Evolutionary conservation across 2,329 filamentous ascomycete genomes (phyloP), one percentile per base, ranked within the genome.

Genomic region (Cryphonectria naterciae): DNA sequence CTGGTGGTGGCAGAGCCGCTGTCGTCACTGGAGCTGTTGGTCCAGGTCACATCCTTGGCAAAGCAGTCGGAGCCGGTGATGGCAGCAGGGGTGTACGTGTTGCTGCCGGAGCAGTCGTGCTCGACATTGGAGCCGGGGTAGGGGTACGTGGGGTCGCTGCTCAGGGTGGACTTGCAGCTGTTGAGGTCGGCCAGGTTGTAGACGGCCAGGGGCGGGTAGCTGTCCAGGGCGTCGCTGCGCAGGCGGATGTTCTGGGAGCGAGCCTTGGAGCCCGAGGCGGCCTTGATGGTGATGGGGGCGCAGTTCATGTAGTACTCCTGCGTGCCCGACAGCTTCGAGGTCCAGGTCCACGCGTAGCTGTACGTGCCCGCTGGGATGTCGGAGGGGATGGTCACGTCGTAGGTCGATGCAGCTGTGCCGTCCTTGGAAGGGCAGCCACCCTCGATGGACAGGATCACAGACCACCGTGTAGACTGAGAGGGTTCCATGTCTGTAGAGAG

Each of bases 271-370:
- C 66, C 49, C 65, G 25, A 74, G 75, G 69, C 77, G 76, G 64
- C 80, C 79, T 52, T 88, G 46, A 98, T 85, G 0, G 85, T 87
- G 66, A 97, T 81, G 0, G 93, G 90, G 0, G 92, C 93, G 76
- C 95, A 99, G 87, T 97, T 97, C 94, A 97, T 97, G 86, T 98
- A 98, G 86, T 97, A 94, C 79, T 98, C 96, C 1, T 95, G 91
- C 83, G 97, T 97, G 4, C 96, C 96, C 11, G 97, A 78, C 71
- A 92, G 92, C 85, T 98, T 98, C 32, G 71, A 73, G 43, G 70
- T 73, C 96, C 96, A 98, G 0, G 94, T 94, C 94, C 94, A 98
- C 0, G 93, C 93, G 4, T 98, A 85, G 0, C 91, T 93, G 46
- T 93, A 95, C 49, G 94, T 87, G 3, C 95, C 96, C 1, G 90